Evolutionary conservation across 352 stramenopile genomes (phyloP).

Genomic region (Thraustotheca clavata): DNA sequence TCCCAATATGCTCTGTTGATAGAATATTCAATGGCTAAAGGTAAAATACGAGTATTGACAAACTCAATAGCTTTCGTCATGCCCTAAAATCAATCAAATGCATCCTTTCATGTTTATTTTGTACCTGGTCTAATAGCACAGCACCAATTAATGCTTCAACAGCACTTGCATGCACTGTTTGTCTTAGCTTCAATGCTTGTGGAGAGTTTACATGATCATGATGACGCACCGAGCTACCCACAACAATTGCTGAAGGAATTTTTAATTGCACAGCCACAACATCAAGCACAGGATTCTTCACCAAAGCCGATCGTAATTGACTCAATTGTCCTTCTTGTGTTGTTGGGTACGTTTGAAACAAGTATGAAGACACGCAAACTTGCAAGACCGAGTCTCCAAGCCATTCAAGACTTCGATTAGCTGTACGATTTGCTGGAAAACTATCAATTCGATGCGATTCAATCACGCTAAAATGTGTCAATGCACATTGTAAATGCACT

Average conservation of each 20-base stretch:
- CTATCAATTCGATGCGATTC: constrained; percentile 31
- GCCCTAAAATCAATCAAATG: constrained; percentile 5
- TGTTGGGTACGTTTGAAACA: constrained; percentile 63
- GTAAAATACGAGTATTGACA: constrained; percentile 14
- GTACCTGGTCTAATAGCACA: constrained; percentile 16
- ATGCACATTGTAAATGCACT: constrained; percentile 48
- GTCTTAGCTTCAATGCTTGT: constrained; percentile 42
- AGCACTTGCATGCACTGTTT: constrained; percentile 63
- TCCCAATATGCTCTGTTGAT: neutral
- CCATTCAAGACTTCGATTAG: constrained; percentile 78
- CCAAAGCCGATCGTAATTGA: constrained; percentile 42
- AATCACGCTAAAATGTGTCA: constrained; percentile 71
- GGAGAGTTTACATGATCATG: constrained; percentile 34
- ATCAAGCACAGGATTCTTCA: constrained; percentile 70
- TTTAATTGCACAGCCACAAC: constrained; percentile 30
- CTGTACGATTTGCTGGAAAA: constrained; percentile 47
- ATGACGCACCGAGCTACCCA: constrained; percentile 37
- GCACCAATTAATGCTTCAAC: constrained; percentile 37
- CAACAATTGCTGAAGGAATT: constrained; percentile 54
- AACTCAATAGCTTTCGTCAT: constrained; percentile 17
- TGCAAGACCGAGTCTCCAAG: constrained; percentile 70
- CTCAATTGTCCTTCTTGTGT: constrained; percentile 73
- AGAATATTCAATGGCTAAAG: constrained; percentile 11
- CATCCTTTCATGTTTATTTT: too few species aligned
- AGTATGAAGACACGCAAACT: constrained; percentile 43